Evolutionary conservation across 305 asterid species (phyloP).

Genomic region (Fraxinus sp.): DNA sequence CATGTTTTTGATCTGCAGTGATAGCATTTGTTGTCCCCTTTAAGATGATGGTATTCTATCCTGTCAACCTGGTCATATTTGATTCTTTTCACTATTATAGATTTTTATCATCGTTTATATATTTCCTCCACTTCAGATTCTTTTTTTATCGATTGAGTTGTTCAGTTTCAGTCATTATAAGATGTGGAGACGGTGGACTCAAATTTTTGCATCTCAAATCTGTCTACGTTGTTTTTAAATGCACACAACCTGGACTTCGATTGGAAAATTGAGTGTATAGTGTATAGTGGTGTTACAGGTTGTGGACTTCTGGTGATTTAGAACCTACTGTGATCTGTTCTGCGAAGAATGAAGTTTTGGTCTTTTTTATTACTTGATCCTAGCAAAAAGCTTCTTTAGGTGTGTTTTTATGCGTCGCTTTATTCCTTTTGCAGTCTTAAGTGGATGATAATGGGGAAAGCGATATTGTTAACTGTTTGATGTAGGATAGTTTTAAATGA

Average conservation of each 20-base stretch:
- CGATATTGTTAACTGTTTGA: not conserved
- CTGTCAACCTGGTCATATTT: not conserved
- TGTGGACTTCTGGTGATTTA: not conserved
- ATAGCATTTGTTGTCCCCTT: not conserved
- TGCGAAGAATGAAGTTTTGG: not conserved
- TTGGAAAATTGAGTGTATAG: not conserved
- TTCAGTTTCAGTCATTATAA: not conserved
- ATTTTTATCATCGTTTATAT: not conserved
- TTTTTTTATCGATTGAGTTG: not conserved
- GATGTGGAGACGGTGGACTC: not conserved
- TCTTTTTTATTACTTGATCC: not conserved
- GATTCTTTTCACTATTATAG: not conserved
- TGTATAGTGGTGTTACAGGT: not conserved
- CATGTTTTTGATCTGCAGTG: not conserved
- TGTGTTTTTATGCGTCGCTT: not conserved
- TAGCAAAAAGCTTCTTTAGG: not conserved
- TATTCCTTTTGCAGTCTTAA: not conserved
- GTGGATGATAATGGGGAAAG: not conserved
- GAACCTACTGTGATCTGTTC: not conserved
- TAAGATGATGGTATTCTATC: not conserved
- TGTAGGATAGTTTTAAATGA: not conserved
- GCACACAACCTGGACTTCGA: not conserved
- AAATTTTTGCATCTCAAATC: not conserved
- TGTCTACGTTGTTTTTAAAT: not conserved
- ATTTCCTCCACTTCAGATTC: not conserved